Evolutionary conservation across 2,329 filamentous ascomycete genomes (phyloP).

Genomic region (Penicillium sumatraense): DNA sequence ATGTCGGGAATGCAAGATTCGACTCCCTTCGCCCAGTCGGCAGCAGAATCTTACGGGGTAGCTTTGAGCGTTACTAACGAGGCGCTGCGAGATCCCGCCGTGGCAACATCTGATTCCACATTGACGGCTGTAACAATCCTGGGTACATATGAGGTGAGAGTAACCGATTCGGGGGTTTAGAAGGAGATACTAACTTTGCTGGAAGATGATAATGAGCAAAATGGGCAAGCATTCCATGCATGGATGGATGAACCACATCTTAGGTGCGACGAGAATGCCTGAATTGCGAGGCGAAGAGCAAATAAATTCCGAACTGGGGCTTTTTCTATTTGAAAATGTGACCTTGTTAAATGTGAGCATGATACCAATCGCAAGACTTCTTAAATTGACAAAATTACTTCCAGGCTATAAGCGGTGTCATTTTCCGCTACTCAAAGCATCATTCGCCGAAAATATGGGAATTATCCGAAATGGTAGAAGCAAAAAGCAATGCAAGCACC

Average conservation of each 20-base stretch:
- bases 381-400: neutral
- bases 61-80: constrained; percentile 16
- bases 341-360: constrained; percentile 12
- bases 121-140: constrained; percentile 20
- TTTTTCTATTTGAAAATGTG: constrained; percentile 14
- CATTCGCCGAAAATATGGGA: constrained; percentile 9
- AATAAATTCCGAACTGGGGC: constrained; percentile 3
- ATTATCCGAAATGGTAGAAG: constrained; percentile 10
- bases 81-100: constrained; percentile 10
- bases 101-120: constrained; percentile 19
- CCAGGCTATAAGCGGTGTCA: constrained; percentile 16
- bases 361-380: neutral
- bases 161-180: neutral
- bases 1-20: constrained; percentile 9
- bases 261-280: constrained; percentile 16
- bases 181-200: neutral
- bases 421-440: constrained; percentile 7
- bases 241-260: constrained; percentile 19
- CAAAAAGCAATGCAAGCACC: neutral
- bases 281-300: constrained; percentile 19
- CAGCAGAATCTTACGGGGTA: constrained; percentile 13
- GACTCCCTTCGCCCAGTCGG: constrained; percentile 2
- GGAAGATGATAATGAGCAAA: constrained; percentile 2
- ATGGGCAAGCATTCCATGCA: neutral
- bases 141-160: constrained; percentile 22